Evolutionary conservation across 208 protist species (phyloP).

Genomic region (Trypanosoma scelopori): DNA sequence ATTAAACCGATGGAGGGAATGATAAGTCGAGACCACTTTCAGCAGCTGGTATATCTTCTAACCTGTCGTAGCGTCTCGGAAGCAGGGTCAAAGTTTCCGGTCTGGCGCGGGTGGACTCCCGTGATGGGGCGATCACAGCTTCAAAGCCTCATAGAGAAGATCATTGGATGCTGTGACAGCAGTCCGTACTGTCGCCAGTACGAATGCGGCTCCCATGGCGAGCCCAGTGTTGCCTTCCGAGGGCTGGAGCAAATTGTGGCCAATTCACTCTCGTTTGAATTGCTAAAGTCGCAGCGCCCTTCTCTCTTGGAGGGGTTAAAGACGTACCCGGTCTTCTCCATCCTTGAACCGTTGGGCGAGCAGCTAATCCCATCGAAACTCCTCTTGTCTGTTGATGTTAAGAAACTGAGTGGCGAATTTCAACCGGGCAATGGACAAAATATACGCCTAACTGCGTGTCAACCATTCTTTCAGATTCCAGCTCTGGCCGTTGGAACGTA

Average conservation of each 20-base stretch:
- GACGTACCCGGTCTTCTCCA: constrained; percentile 19
- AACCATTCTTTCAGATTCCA: constrained; percentile 61
- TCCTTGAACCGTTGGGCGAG: constrained; percentile 32
- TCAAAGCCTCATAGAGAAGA: constrained; percentile 48
- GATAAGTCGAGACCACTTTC: constrained; percentile 68
- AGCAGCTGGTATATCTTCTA: constrained; percentile 80
- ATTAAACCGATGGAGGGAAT: constrained; percentile 78
- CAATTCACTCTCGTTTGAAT: constrained; percentile 60
- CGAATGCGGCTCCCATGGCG: constrained; percentile 25
- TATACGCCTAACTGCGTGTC: constrained; percentile 60
- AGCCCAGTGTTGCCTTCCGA: constrained; percentile 16
- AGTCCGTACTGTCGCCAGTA: constrained; percentile 63
- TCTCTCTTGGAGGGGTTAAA: constrained; percentile 25
- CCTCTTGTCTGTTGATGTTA: constrained; percentile 56
- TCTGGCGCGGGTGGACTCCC: constrained; percentile 75
- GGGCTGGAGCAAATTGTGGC: constrained; percentile 47
- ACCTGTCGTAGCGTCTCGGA: constrained; percentile 78
- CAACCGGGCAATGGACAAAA: constrained; percentile 5
- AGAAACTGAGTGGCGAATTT: constrained; percentile 24
- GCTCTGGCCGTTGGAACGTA: constrained; percentile 61
- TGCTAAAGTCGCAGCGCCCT: constrained; percentile 44
- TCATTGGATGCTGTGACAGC: constrained; percentile 41
- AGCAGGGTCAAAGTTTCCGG: constrained; percentile 54
- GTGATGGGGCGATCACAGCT: constrained; percentile 67
- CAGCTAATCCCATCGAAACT: constrained; percentile 63